Percentiles rank a stretch among this genome's conserved stretches.
These are phyloP conservation scores for Mycena latifolia DNA, from an alignment of 768 basidiomycete species.

Conservation along the genomic window DNA sequence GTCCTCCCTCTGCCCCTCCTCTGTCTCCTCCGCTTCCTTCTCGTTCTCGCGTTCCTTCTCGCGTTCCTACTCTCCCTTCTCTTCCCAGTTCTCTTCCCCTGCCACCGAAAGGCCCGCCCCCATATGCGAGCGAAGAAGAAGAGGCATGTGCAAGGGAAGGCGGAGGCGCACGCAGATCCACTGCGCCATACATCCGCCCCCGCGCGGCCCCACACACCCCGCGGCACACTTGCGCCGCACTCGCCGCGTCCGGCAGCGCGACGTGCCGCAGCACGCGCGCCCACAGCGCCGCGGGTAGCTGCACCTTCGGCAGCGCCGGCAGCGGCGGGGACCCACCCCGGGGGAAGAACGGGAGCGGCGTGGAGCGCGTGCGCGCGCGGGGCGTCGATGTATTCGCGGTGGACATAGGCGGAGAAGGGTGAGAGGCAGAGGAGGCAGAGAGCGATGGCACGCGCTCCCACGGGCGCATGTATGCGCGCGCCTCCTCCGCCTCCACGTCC, in stretches of 20 bases:
- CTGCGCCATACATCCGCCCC: constrained; percentile 13
- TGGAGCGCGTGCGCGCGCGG: neutral
- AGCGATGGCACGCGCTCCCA: neutral
- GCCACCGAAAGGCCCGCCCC: neutral
- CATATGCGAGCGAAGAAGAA: too few relatives aligned
- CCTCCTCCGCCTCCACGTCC: too few relatives aligned
- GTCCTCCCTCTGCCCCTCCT: neutral
- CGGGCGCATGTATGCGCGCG: too few relatives aligned
- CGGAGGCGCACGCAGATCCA: too few relatives aligned
- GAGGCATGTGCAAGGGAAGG: too few relatives aligned
- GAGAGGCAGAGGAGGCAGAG: neutral
- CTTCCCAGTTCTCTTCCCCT: neutral
- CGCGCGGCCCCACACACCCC: constrained; percentile 14
- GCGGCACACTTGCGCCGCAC: constrained; percentile 7
- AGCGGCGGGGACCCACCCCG: neutral
- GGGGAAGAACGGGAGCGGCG: neutral
- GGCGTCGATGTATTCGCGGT: neutral
- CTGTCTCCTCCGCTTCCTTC: neutral
- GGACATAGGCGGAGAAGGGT: too few relatives aligned
- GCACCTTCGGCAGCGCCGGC: neutral
- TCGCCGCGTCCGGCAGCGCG: constrained; percentile 1
- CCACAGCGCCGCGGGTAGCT: constrained; percentile 3
- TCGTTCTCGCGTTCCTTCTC: too few relatives aligned
- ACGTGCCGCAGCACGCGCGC: neutral
- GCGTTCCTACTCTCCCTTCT: too few relatives aligned